A percentile compares a stretch with the other conserved stretches of the same genome.
Evolutionary conservation across 2,329 filamentous ascomycete species (phyloP).

Genomic region (Berkeleyomyces basicola): DNA sequence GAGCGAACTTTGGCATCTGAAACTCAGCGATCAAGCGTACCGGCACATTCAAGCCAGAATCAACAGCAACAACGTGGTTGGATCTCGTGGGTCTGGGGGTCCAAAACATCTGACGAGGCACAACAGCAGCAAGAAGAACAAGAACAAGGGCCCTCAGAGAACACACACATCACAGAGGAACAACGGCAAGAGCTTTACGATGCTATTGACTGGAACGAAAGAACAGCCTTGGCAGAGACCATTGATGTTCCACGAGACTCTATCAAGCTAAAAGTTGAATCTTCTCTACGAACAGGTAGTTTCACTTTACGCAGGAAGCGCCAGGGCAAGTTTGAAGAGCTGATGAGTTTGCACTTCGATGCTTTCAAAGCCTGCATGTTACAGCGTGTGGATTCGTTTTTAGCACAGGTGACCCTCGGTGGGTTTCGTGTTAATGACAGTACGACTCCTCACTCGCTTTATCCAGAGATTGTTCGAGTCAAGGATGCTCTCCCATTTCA

Average conservation of each 20-base stretch:
- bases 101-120: slow-evolving; percentile 39
- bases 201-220: slow-evolving; percentile 97
- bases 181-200: slow-evolving; percentile 93
- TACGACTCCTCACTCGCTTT: slow-evolving; percentile 78
- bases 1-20: slow-evolving; percentile 29
- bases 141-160: slow-evolving; percentile 34
- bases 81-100: slow-evolving; percentile 83
- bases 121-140: slow-evolving; percentile 20
- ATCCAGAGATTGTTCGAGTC: slow-evolving; percentile 86
- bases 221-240: slow-evolving; percentile 70
- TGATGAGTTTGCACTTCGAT: slow-evolving; percentile 86
- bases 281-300: slow-evolving; percentile 85
- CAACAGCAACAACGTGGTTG: slow-evolving; percentile 63
- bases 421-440: slow-evolving; percentile 91
- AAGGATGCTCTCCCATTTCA: slow-evolving; percentile 53
- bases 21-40: slow-evolving; percentile 19
- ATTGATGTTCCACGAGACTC: slow-evolving; percentile 84
- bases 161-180: slow-evolving; percentile 81
- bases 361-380: slow-evolving; percentile 81
- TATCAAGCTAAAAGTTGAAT: slow-evolving; percentile 81
- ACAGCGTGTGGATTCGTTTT: slow-evolving; percentile 77
- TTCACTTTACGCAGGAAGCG: slow-evolving; percentile 83
- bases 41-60: slow-evolving; percentile 50
- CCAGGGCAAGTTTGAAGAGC: slow-evolving; percentile 48
- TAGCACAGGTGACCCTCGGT: slow-evolving; percentile 77